These are phyloP conservation scores for Acanthamoeba healyi DNA, from an alignment of 208 protist species.

Conservation along the genomic window DNA sequence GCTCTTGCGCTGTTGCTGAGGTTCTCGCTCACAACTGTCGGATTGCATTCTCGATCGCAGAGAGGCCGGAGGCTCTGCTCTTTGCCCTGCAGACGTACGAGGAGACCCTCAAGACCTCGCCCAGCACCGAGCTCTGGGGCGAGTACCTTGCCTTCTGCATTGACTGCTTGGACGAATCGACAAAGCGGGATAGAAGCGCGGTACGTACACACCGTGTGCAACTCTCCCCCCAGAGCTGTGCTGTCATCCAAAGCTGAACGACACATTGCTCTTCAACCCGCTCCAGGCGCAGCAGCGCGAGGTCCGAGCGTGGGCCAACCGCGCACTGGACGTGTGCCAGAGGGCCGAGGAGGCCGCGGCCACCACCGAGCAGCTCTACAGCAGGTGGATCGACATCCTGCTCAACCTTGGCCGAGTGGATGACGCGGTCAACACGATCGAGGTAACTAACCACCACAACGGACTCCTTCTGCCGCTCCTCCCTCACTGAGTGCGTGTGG, in stretches of 20 bases:
- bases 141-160: conserved; percentile 17
- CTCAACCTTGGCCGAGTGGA: background rate
- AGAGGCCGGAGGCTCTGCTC: background rate
- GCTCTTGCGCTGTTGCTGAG: no score
- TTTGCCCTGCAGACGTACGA: conserved; percentile 25
- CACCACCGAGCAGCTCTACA: background rate
- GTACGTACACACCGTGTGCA: background rate
- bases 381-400: conserved; percentile 4
- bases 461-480: no score
- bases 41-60: no score
- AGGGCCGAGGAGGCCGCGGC: background rate
- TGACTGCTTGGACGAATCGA: background rate
- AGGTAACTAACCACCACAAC: no score
- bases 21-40: no score
- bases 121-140: background rate
- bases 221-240: no score
- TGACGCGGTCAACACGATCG: background rate
- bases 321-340: conserved; percentile 11
- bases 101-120: background rate
- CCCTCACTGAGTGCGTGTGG: no score
- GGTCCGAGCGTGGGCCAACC: conserved; percentile 15
- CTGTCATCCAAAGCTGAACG: no score
- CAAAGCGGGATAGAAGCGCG: background rate
- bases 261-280: background rate
- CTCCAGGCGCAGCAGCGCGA: background rate